Evolutionary conservation across 2,329 filamentous ascomycete species (phyloP).

Genomic region (Zasmidium angulare): DNA sequence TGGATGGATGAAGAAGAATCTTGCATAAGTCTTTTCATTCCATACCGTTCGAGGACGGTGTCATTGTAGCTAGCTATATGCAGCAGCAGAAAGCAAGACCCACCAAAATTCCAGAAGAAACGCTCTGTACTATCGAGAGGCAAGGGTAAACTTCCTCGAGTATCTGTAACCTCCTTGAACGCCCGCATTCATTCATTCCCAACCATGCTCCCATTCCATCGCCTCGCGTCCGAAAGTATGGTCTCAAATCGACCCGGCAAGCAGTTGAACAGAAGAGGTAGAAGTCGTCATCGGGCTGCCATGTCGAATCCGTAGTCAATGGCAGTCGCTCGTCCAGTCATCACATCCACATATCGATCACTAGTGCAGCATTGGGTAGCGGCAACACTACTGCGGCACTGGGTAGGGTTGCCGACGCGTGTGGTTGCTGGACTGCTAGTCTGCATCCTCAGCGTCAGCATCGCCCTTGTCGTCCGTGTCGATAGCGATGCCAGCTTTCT

Average conservation of each 20-base stretch:
- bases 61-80: not conserved
- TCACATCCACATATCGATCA: too few species aligned
- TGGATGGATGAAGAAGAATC: not conserved
- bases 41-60: not conserved
- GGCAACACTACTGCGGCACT: not conserved
- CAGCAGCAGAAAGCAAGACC: not conserved
- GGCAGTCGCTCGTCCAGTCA: too few species aligned
- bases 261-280: too few species aligned
- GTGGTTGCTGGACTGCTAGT: slow-evolving; percentile 4
- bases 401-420: not conserved
- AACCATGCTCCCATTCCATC: not conserved
- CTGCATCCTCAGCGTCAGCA: slow-evolving; percentile 16
- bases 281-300: too few species aligned
- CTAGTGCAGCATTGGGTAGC: too few species aligned
- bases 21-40: not conserved
- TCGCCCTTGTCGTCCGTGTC: slow-evolving; percentile 23
- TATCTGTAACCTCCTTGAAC: not conserved
- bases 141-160: not conserved
- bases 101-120: not conserved
- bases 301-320: too few species aligned
- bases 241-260: too few species aligned
- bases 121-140: not conserved
- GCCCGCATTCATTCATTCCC: not conserved
- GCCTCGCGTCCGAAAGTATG: too few species aligned
- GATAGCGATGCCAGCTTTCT: slow-evolving; percentile 30